A percentile compares a stretch with the other conserved stretches of the same genome.
These are phyloP conservation scores for Magnolia sinica DNA, from an alignment of 164 flowering plant species.

Conservation along the genomic window DNA sequence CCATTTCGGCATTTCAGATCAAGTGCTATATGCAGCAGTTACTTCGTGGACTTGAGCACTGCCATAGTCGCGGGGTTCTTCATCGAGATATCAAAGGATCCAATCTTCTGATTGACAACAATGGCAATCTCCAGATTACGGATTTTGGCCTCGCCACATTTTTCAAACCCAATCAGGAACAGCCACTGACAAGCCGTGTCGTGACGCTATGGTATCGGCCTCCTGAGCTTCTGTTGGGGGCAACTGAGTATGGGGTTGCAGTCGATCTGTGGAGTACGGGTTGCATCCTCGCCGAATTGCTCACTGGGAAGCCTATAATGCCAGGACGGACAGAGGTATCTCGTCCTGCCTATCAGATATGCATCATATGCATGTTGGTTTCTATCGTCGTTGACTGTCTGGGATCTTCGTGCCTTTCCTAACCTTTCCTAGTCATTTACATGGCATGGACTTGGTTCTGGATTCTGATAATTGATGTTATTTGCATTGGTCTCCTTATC, in stretches of 20 bases:
- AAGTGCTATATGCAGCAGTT: slow-evolving; percentile 82
- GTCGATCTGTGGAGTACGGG: slow-evolving; percentile 87
- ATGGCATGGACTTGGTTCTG: not conserved
- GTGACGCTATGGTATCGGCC: slow-evolving; percentile 90
- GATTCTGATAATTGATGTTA: not conserved
- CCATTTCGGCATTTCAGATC: slow-evolving; percentile 28
- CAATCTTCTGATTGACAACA: slow-evolving; percentile 54
- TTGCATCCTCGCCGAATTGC: slow-evolving; percentile 78
- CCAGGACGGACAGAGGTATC: slow-evolving; percentile 87
- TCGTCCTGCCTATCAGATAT: not conserved
- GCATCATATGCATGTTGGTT: not conserved
- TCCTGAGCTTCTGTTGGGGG: slow-evolving; percentile 78
- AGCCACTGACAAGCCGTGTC: slow-evolving; percentile 70
- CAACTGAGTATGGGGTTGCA: slow-evolving; percentile 61
- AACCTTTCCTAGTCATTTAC: not conserved
- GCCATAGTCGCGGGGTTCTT: slow-evolving; percentile 63
- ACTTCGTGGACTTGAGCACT: slow-evolving; percentile 62
- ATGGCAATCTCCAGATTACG: slow-evolving; percentile 71
- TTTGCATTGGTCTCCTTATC: not conserved
- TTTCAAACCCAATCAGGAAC: slow-evolving; percentile 37
- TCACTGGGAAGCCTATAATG: slow-evolving; percentile 72
- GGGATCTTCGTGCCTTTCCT: not conserved
- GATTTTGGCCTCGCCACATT: slow-evolving; percentile 80
- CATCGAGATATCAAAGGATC: slow-evolving; percentile 55
- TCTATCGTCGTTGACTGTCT: not conserved